phyloP scores from a whole-genome alignment of 2,329 filamentous ascomycete species.

The Sclerotinia nivalis region DNA sequence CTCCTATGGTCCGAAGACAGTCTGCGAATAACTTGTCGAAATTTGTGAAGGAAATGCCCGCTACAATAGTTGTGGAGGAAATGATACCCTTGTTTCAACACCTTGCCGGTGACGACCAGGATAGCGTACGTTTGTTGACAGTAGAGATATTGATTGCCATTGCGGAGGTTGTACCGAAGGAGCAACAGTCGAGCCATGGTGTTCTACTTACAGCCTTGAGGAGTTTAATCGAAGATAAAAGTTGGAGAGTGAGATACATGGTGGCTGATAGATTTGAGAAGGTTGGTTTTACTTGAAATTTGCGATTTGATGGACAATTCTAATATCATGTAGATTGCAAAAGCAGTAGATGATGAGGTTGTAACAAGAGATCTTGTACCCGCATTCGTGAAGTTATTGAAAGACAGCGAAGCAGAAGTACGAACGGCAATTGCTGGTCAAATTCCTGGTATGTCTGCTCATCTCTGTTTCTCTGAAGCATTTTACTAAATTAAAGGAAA shows the following conservation, averaged over 20 bases:
- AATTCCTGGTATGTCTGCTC: conserved; percentile 67
- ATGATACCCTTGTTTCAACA: conserved; percentile 99
- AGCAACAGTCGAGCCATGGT: conserved; percentile 95
- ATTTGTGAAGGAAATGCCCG: conserved; percentile 96
- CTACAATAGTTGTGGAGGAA: conserved; percentile 89
- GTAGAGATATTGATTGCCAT: conserved; percentile 96
- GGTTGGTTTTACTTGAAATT: conserved; percentile 51
- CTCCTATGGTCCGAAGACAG: conserved; percentile 97
- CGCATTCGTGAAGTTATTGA: conserved; percentile 94
- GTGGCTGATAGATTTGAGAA: conserved; percentile 98
- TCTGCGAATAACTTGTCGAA: conserved; percentile 95
- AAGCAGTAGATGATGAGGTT: conserved; percentile 96
- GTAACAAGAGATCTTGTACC: conserved; percentile 91
- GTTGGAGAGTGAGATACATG: conserved; percentile 99
- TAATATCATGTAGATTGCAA: conserved; percentile 71
- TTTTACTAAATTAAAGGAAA: conserved; percentile 42
- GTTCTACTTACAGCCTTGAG: conserved; percentile 87
- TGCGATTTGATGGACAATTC: conserved; percentile 15
- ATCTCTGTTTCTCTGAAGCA: background rate
- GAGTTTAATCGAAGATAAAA: conserved; percentile 97
- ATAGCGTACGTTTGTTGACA: conserved; percentile 92
- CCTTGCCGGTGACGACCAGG: conserved; percentile 93
- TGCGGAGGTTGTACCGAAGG: conserved; percentile 95
- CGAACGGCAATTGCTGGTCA: conserved; percentile 95
- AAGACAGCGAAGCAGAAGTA: conserved; percentile 97